Base-by-base conservation (phyloP, 257 asterid genomes). In the Solanum bulbocastanum region DNA sequence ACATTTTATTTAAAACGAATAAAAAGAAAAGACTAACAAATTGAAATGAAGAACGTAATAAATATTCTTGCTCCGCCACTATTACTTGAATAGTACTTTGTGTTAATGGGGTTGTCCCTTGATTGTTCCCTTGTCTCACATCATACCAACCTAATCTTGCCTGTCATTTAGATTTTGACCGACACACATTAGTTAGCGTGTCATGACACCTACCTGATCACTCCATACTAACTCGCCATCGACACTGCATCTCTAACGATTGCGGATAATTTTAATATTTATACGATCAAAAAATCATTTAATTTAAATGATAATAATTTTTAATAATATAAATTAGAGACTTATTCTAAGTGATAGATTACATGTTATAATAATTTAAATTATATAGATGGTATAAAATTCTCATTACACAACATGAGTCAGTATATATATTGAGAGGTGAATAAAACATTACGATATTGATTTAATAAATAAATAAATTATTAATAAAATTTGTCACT, bases 61-160 rank as follows among this genome's bases (percentile, higher is more conserved):
- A 66, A 69, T 30, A 69, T 69, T 14, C 6, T 69, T 3, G 1
- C 2, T 30, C 6, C 39, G 75, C 12, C 76, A 30, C 12, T 6
- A 30, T 6, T 32, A 12, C 4, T 25, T 73, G 2, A 20, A 73
- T 36, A 37, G 20, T 37, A 25, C 23, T n/a, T 76, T 25, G 36
- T 78, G 92, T 83, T 90, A 76, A 89, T 40, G 73, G 44, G 58
- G 27, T 73, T 91, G 95, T 91, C 93, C 90, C 89, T 83, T 82
- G 33, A 23, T 14, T 91, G 92, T 86, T 75, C 92, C 94, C 91
- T 83, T 87, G 16, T 58, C 79, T 25, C 36, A 62, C 20, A 52
- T 42, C 87, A 89, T 52, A 73, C 73, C 78, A 87, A 76, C 89
- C 87, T 83, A 74, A 87, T 74, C 52, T 68, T 94, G 94, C 92